These are phyloP conservation scores for Hypomyces rosellus DNA, from an alignment of 2,329 filamentous ascomycete species.

Conservation along the genomic window DNA sequence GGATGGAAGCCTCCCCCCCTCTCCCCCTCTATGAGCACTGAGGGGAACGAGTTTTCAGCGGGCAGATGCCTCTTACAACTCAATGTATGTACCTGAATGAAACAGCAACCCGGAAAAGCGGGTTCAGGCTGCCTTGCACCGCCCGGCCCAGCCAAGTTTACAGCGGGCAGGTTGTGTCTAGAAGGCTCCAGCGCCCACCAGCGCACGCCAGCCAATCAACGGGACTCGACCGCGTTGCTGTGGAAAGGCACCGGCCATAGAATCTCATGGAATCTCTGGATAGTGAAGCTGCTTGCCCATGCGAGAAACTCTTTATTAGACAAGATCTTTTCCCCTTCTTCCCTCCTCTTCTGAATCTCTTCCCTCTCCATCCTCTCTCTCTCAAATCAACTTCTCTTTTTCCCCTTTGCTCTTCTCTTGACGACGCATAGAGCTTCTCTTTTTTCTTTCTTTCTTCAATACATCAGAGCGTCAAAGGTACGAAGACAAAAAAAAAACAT, in stretches of 20 bases:
- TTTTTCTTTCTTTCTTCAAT: slow-evolving; percentile 17
- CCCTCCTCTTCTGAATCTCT: slow-evolving; percentile 12
- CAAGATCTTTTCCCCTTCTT: slow-evolving; percentile 17
- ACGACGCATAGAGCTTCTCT: slow-evolving; percentile 2
- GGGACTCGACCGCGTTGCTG: slow-evolving; percentile 15
- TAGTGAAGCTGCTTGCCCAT: slow-evolving; percentile 20
- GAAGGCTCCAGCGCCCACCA: slow-evolving; percentile 24
- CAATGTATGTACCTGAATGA: no score
- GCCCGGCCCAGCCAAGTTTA: no score
- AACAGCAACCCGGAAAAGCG: no score
- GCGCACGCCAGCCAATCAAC: slow-evolving; percentile 21
- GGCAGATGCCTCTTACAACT: no score
- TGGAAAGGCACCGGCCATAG: slow-evolving; percentile 30
- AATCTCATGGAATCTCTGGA: slow-evolving; percentile 41
- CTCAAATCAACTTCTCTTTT: not conserved
- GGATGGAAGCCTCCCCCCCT: no score
- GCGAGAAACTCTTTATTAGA: slow-evolving; percentile 30
- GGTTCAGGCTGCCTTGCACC: no score
- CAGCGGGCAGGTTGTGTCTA: slow-evolving; percentile 9
- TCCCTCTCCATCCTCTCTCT: slow-evolving; percentile 16
- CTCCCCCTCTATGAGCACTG: no score
- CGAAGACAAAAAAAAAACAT: slow-evolving; percentile 4
- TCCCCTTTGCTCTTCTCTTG: not conserved
- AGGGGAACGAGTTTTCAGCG: no score
- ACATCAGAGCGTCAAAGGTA: not conserved